Conservation (phyloP, 78 protist genomes). For the Polysphondylium violaceum region DNA sequence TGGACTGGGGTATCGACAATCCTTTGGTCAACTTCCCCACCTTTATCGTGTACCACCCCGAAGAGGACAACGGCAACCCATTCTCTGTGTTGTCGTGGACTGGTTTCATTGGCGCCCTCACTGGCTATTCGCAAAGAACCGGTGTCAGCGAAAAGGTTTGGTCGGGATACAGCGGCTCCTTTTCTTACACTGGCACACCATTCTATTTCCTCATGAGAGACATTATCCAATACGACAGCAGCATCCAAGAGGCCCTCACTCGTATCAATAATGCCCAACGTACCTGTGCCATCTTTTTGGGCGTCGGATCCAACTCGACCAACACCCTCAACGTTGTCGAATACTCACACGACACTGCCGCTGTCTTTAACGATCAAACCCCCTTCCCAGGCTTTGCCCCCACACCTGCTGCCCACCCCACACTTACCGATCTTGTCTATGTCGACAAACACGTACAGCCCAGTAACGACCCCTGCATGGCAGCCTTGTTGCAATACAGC, state of each 20-base stretch:
- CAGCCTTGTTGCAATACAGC: background rate
- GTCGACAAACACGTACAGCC: conserved; percentile 56
- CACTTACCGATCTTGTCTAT: conserved; percentile 22
- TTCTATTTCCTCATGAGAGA: conserved; percentile 64
- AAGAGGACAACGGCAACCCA: conserved; percentile 23
- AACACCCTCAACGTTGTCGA: conserved; percentile 56
- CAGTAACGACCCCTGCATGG: conserved; percentile 31
- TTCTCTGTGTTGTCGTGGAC: conserved; percentile 46
- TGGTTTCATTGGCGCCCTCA: conserved; percentile 81
- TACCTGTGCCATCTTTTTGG: conserved; percentile 80
- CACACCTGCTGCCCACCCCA: conserved; percentile 30
- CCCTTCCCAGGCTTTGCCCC: conserved; percentile 57
- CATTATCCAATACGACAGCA: conserved; percentile 54
- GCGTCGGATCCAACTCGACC: conserved; percentile 67
- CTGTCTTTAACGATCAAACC: conserved; percentile 14
- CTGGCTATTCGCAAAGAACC: conserved; percentile 39
- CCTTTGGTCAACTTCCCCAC: conserved; percentile 60
- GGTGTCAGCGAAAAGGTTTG: conserved; percentile 86
- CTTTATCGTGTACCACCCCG: conserved; percentile 80
- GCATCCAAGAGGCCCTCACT: conserved; percentile 48
- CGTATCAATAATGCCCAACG: conserved; percentile 40
- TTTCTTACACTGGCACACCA: conserved; percentile 71
- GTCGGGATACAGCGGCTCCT: conserved; percentile 49
- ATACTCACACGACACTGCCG: conserved; percentile 8
- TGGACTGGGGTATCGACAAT: conserved; percentile 81